These are phyloP conservation scores for Yarrowia galli DNA, from an alignment of 1,139 yeast species.

Conservation along the genomic window DNA sequence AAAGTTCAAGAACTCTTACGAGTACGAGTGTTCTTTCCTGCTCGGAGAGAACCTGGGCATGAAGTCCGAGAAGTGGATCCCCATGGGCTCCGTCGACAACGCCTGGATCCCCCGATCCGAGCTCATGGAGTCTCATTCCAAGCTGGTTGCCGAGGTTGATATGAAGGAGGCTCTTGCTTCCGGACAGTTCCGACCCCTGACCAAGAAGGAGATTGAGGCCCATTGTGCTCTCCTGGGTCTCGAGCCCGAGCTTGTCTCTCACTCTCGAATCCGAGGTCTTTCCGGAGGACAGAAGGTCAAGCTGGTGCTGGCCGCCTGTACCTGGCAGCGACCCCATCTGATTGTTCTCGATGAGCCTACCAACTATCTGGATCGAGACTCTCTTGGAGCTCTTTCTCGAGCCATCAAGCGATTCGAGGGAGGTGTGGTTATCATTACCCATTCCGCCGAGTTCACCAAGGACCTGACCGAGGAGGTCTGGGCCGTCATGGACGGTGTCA, in stretches of 20 bases:
- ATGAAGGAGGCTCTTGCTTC: constrained; percentile 99
- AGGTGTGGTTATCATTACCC: constrained; percentile 99
- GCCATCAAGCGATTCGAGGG: constrained; percentile 99
- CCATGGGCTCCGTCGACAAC: constrained; percentile 99
- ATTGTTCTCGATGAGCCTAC: constrained; percentile 99
- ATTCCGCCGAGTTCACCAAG: constrained; percentile 99
- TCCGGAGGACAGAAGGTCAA: constrained; percentile 99
- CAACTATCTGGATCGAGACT: constrained; percentile 98
- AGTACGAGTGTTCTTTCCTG: constrained; percentile 96
- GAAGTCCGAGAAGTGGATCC: constrained; percentile 99
- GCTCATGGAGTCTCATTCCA: constrained; percentile 96
- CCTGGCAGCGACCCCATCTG: constrained; percentile 99
- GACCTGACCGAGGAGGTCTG: constrained; percentile 99
- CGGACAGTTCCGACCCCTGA: constrained; percentile 99
- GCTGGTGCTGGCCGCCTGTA: constrained; percentile 99
- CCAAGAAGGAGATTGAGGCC: constrained; percentile 99
- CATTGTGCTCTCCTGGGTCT: constrained; percentile 99
- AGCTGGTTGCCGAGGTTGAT: constrained; percentile 99
- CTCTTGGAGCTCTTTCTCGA: constrained; percentile 98
- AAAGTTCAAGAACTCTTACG: constrained; percentile 99
- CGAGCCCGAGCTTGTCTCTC: constrained; percentile 98
- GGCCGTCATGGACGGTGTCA: constrained; percentile 97
- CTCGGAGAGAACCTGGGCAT: constrained; percentile 98
- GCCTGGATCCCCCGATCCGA: constrained; percentile 99
- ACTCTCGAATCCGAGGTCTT: constrained; percentile 99